Base-by-base conservation (phyloP, 2,329 filamentous ascomycete genomes). In the Aspergillus ustus region DNA sequence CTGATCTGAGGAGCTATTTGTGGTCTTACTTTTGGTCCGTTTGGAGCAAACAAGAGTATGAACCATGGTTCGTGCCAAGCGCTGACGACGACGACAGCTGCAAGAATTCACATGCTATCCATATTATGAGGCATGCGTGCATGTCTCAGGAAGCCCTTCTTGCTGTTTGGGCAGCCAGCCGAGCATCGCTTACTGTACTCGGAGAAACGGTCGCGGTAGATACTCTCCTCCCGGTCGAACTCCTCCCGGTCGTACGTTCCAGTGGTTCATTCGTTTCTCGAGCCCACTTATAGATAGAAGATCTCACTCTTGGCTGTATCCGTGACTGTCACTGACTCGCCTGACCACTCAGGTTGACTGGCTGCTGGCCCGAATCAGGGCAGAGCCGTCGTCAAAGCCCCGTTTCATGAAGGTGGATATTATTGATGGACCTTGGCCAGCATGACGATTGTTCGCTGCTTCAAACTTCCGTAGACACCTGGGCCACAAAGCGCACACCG, bases 61-160 rank as follows among this genome's bases (percentile, higher is more conserved):
- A 56, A 34, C 53, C 53, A 48, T 56, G 53, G 53, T 56, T 56
- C 53, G n/a, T 34, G 44, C 19, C 43, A 56, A 48, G 19, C 11
- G 40, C 46, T 25, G 46, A 17, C 28, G 46, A 50, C 46, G 46
- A 50, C n/a, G n/a, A n/a, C n/a, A n/a, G n/a, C n/a, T n/a, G n/a
- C n/a, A n/a, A n/a, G n/a, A n/a, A n/a, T n/a, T n/a, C n/a, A n/a
- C 22, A 50, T 4, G 25, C 34, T 40, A 15, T 40, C 9, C 31
- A 37, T 9, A 11, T 37, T 37, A 15, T 15, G 15, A 13, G 34
- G 34, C 11, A 15, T 15, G 8, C 34, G 15, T 40, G 34, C 11
- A 40, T 40, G 11, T 40, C 34, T 40, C 34, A 40, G 31, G 31
- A 37, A 13, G 31, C 31, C 6, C 31, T 37, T 25, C 3, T 37